These are phyloP conservation scores for Agrostemma githago DNA, from an alignment of 148 eudicot genomes.

Conservation along the genomic window DNA sequence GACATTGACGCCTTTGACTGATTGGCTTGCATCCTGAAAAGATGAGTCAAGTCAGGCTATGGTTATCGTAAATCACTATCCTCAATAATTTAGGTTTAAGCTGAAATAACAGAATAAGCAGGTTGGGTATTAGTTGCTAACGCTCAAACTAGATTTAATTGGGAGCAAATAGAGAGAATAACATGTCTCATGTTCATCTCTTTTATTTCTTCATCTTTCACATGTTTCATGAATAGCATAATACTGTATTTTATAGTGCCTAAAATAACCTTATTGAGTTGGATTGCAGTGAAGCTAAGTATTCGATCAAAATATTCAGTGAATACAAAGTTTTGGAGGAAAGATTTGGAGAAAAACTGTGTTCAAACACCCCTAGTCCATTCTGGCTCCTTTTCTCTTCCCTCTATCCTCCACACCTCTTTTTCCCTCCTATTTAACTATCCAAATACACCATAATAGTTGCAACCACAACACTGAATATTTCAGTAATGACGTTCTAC, in stretches of 20 bases:
- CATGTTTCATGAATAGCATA: background rate
- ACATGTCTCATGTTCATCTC: background rate
- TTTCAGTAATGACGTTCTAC: background rate
- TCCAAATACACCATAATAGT: background rate
- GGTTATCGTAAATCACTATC: background rate
- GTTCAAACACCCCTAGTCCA: too few relatives aligned
- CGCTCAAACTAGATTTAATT: background rate
- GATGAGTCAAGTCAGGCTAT: conserved; percentile 1
- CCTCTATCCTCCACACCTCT: too few relatives aligned
- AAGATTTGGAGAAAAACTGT: too few relatives aligned
- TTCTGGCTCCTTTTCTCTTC: too few relatives aligned
- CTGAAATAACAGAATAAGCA: background rate
- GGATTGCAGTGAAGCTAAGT: background rate
- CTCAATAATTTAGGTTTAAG: background rate
- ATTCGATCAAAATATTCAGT: background rate
- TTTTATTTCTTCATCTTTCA: background rate
- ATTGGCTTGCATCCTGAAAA: conserved; percentile 90
- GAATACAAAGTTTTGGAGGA: too few relatives aligned
- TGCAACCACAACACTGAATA: background rate
- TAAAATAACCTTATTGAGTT: background rate
- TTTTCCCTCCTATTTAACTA: too few relatives aligned
- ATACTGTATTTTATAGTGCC: background rate
- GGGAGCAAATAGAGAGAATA: background rate
- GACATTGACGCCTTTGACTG: conserved; percentile 57
- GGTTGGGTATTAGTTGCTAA: background rate